Base-by-base conservation (phyloP, 2,329 filamentous ascomycete species). In the Neoascochyta sp. region DNA sequence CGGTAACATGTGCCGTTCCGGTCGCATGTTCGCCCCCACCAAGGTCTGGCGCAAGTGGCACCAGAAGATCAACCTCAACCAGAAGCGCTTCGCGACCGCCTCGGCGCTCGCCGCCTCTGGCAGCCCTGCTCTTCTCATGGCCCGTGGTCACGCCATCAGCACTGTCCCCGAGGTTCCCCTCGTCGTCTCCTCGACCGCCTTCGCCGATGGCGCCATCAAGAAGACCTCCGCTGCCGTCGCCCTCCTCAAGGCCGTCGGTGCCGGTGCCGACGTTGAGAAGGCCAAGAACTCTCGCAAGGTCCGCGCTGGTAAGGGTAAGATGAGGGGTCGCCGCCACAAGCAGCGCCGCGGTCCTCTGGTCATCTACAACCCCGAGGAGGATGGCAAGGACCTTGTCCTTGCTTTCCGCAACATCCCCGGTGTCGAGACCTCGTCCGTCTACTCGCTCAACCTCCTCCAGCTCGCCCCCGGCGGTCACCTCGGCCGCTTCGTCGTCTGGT, bases 41-140 rank as follows among this genome's bases (percentile, higher is more conserved):
- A 98, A 98, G 84, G 85, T 95, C 76, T 98, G 92, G 93, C 81
- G 92, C 71, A 95, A 95, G 80, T 98, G 92, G 93, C 92, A 98
- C 80, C 80, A 95, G 79, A 96, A 96, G 88, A 81, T 98, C 81
- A 95, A 94, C 81, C 81, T 93, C 73, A 85, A 85, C 72, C 92
- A 98, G 81, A 95, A 92, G 79, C 92, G 92, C 64, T 98, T 95
- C 71, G 92, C 92, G 73, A 94, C 88, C 64, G 87, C 87, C 69
- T 98, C 92, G 63, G 92, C 92, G 65, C 79, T 98, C 63, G 92
- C 92, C 73, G 92, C 92, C 61, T 95, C 92, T 54, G 90, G 90
- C 60, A 88, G 89, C 65, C 83, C 89, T 63, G 84, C 92, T 63
- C 89, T 98, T 57, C 83, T 98, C 61, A 78, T 95, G 66, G 92